Base-by-base conservation (phyloP, 257 asterid species). In the Nemophila menziesii region DNA sequence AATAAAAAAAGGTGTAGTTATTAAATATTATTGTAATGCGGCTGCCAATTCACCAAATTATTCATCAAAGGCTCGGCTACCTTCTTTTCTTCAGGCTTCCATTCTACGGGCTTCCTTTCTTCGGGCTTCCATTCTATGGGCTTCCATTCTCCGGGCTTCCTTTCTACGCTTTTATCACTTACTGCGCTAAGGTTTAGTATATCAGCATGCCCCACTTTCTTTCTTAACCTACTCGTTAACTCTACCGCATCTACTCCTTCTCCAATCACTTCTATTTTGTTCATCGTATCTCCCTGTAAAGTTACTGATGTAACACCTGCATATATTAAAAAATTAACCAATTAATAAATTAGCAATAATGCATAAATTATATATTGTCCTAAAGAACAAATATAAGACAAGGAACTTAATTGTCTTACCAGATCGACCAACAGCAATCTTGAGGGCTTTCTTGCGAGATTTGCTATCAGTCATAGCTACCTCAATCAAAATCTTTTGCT, bases 401-500 rank as follows among this genome's bases (percentile, higher is more conserved):
- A 11, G 0, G 16, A 11, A 34, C 16, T n/a, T n/a, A n/a, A n/a
- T n/a, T 36, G 12, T 33, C 11, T 44, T 57, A 75, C 78, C 75
- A 19, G 62, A 55, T 4, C 57, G 52, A 12, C 79, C 37, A 11
- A 73, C 76, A 0, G 67, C 53, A 11, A 47, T 44, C 62, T 64
- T 56, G 26, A 75, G 56, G 47, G 80, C 72, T 46, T 59, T 75
- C 52, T 58, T 44, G 24, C 79, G 84, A 22, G 61, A 49, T 50
- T 69, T 69, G 2, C 61, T 47, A 17, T 65, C 64, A 56, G 49
- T 52, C 73, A 73, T 52, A 0, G 65, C 48, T 43, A 78, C 55
- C 52, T 18, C 53, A 15, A 82, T 57, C 57, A 82, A 73, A 14
- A 79, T 53, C 69, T 71, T 73, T 59, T 54, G 52, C 94, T 82